These are phyloP conservation scores for Sabuloglossum arenarium DNA, from an alignment of 495 filamentous ascomycete genomes.

Conservation along the genomic window DNA sequence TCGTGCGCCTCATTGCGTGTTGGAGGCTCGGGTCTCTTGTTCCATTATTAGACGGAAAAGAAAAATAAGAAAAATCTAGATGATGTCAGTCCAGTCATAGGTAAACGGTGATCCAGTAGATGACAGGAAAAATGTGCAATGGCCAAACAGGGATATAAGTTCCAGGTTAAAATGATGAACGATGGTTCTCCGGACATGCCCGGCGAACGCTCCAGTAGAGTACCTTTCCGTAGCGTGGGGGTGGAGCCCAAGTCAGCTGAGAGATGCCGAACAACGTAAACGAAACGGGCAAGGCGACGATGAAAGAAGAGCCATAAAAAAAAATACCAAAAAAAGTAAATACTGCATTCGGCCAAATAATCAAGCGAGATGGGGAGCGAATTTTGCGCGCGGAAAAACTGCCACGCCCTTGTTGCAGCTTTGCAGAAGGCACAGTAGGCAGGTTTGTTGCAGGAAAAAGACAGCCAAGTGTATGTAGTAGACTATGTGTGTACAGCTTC, in stretches of 20 bases:
- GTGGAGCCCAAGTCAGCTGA: background rate
- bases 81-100: background rate
- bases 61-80: background rate
- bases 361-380: background rate
- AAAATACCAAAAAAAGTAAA: background rate
- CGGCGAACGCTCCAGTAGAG: background rate
- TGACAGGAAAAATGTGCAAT: background rate
- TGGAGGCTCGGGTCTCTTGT: background rate
- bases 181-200: background rate
- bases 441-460: background rate
- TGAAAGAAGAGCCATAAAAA: background rate
- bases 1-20: background rate
- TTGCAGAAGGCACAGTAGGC: no score
- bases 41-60: no score
- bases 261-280: background rate
- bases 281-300: background rate
- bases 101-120: background rate
- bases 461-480: background rate
- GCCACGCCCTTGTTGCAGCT: slow-evolving; percentile 2
- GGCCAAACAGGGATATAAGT: background rate
- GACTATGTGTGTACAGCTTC: background rate
- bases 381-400: background rate
- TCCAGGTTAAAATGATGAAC: background rate
- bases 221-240: background rate
- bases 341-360: background rate